Evolutionary conservation across 202 grass and related monocot genomes (phyloP).

Genomic region (Dendrocalamus latiflorus): DNA sequence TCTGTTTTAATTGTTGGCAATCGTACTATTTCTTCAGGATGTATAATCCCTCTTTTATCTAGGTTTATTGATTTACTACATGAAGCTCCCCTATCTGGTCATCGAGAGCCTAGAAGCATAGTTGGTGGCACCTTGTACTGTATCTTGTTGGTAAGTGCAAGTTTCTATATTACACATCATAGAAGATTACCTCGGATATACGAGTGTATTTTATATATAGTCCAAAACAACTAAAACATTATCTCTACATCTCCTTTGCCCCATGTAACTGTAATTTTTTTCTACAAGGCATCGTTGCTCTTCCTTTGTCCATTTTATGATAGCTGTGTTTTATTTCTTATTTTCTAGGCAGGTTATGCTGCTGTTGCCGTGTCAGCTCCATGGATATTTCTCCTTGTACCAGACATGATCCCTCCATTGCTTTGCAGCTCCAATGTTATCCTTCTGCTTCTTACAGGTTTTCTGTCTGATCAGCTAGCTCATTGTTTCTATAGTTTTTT

Average conservation of each 20-base stretch:
- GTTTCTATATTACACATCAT: neutral
- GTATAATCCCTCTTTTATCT: neutral
- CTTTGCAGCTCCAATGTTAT: slow-evolving; percentile 83
- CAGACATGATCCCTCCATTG: slow-evolving; percentile 67
- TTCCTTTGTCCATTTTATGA: neutral
- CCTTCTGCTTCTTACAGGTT: slow-evolving; percentile 83
- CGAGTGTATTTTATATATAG: neutral
- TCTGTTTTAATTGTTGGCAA: neutral
- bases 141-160: slow-evolving; percentile 71
- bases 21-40: neutral
- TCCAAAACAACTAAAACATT: neutral
- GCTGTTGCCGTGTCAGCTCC: slow-evolving; percentile 69
- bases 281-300: neutral
- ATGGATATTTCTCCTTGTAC: slow-evolving; percentile 77
- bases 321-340: slow-evolving; percentile 21
- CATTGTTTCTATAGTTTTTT: slow-evolving; percentile 3
- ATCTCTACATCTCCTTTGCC: neutral
- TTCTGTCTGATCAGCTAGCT: slow-evolving; percentile 2
- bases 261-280: neutral
- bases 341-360: slow-evolving; percentile 73
- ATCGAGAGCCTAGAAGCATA: slow-evolving; percentile 76
- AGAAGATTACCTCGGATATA: neutral
- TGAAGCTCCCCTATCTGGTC: slow-evolving; percentile 77
- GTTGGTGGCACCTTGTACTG: slow-evolving; percentile 80
- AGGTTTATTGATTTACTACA: slow-evolving; percentile 90